Evolutionary conservation across 495 filamentous ascomycete species (phyloP).

Genomic region (Tricharina praecox): DNA sequence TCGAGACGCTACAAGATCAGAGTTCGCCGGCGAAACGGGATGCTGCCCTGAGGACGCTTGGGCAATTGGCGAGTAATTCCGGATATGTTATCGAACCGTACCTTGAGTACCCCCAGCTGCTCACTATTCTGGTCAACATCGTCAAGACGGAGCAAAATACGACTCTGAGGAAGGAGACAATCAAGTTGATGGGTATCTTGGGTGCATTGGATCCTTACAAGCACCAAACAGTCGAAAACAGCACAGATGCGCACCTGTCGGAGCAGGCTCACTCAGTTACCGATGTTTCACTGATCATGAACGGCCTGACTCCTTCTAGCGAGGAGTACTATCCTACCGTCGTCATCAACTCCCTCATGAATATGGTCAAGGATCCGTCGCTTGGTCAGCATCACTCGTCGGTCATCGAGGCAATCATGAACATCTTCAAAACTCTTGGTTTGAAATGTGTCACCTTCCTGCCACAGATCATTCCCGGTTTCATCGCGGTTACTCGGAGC

Average conservation of each 20-base stretch:
- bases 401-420: constrained; percentile 98
- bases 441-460: constrained; percentile 90
- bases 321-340: constrained; percentile 98
- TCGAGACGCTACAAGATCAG: constrained; percentile 81
- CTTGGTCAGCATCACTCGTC: constrained; percentile 75
- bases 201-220: constrained; percentile 92
- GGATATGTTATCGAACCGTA: constrained; percentile 98
- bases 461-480: constrained; percentile 80
- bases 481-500: constrained; percentile 66
- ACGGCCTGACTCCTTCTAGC: constrained; percentile 83
- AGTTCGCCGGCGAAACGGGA: constrained; percentile 75
- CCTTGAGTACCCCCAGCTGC: constrained; percentile 77
- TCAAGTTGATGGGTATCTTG: constrained; percentile 89
- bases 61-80: constrained; percentile 80
- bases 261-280: constrained; percentile 48
- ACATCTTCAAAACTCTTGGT: constrained; percentile 88
- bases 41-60: constrained; percentile 75
- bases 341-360: constrained; percentile 84
- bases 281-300: constrained; percentile 95
- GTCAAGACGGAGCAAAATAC: constrained; percentile 76
- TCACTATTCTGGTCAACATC: constrained; percentile 81
- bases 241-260: constrained; percentile 19
- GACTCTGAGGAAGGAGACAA: constrained; percentile 74
- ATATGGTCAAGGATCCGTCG: constrained; percentile 77
- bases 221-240: constrained; percentile 43